Percentiles rank a stretch among this genome's conserved stretches.
phyloP scores from a whole-genome alignment of 2,329 filamentous ascomycete genomes.

The Trichoderma semiorbis region DNA sequence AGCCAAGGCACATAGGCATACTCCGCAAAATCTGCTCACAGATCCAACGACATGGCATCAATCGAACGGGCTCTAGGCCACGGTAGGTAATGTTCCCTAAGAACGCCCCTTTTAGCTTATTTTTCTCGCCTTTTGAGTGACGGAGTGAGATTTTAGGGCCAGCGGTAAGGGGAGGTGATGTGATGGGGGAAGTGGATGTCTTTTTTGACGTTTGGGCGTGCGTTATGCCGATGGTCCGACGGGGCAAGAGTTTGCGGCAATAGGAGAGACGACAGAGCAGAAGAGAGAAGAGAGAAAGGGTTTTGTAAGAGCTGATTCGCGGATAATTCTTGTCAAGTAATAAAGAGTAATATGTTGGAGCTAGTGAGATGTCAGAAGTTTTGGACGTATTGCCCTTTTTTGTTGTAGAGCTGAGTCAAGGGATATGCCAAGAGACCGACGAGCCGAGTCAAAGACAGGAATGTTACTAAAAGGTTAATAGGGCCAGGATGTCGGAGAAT shows the following conservation, averaged over 20 bases:
- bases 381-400: not conserved
- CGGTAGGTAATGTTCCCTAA: not conserved
- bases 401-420: not conserved
- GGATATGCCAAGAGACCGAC: not conserved
- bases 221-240: not conserved
- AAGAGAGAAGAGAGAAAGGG: not conserved
- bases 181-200: not conserved
- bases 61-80: not conserved
- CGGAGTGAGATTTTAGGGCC: constrained; percentile 7
- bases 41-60: not conserved
- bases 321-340: not conserved
- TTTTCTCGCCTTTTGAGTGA: not conserved
- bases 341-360: not conserved
- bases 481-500: too few species aligned
- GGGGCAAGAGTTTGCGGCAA: constrained; percentile 3
- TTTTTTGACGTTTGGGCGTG: not conserved
- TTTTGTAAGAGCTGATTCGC: not conserved
- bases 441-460: not conserved
- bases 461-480: not conserved
- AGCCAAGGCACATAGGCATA: not conserved
- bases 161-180: not conserved
- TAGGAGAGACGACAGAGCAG: not conserved
- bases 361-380: not conserved
- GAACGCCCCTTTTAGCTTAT: not conserved
- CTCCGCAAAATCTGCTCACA: not conserved